Conservation (phyloP, 176 grass and related monocot genomes). For the Musa schizocarpa region DNA sequence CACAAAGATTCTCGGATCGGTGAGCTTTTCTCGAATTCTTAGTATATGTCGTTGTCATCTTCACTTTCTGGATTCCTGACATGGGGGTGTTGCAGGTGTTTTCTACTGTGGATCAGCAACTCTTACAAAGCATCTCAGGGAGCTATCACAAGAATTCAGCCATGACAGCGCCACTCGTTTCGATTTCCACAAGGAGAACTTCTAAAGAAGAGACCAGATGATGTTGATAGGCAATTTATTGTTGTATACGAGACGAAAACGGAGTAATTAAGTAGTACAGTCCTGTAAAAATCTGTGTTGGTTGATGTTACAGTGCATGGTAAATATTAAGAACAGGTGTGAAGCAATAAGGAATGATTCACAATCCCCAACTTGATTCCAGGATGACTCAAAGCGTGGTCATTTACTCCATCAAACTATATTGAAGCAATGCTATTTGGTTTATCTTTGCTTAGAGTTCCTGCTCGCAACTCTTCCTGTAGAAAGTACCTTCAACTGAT, state of each 20-base stretch:
- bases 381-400: too few relatives aligned
- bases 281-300: too few relatives aligned
- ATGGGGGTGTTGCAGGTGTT: constrained; percentile 58
- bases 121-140: constrained; percentile 79
- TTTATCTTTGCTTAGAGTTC: too few relatives aligned
- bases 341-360: too few relatives aligned
- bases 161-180: constrained; percentile 86
- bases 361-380: too few relatives aligned
- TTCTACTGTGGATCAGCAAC: constrained; percentile 93
- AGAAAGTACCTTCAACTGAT: too few relatives aligned
- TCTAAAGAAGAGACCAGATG: constrained; percentile 25
- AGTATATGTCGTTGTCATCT: not conserved
- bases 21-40: constrained; percentile 13
- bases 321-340: too few relatives aligned
- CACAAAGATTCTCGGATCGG: constrained; percentile 88
- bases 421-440: too few relatives aligned
- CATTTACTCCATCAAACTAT: too few relatives aligned
- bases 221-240: not conserved
- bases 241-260: not conserved
- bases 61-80: constrained; percentile 1
- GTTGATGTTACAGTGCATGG: too few relatives aligned
- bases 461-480: too few relatives aligned
- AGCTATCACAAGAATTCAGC: constrained; percentile 93
- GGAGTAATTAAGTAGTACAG: not conserved
- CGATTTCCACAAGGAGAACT: constrained; percentile 99